These are phyloP conservation scores for Drechslerella coelobrocha DNA, from an alignment of 2,329 filamentous ascomycete genomes.

Conservation along the genomic window DNA sequence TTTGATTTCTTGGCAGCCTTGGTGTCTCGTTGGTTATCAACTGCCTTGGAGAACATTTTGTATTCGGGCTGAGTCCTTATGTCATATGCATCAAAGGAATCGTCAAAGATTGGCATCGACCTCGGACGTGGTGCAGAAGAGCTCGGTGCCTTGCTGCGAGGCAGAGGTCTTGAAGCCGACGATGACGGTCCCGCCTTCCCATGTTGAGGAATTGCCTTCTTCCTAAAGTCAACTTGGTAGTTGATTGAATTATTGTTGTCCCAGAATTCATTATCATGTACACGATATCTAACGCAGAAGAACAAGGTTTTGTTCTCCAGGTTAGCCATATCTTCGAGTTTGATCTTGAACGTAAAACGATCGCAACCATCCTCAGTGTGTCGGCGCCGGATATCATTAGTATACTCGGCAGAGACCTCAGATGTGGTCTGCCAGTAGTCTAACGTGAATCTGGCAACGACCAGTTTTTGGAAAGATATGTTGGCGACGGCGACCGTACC, in stretches of 20 bases:
- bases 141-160: conserved; percentile 68
- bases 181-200: conserved; percentile 58
- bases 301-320: conserved; percentile 91
- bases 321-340: conserved; percentile 86
- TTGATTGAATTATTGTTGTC: conserved; percentile 89
- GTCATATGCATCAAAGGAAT: conserved; percentile 64
- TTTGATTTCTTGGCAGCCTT: conserved; percentile 47
- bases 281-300: conserved; percentile 86
- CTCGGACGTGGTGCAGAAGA: conserved; percentile 64
- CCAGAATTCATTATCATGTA: conserved; percentile 87
- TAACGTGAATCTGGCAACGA: conserved; percentile 91
- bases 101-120: conserved; percentile 62
- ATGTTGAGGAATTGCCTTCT: conserved; percentile 71
- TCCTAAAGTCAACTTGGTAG: conserved; percentile 92
- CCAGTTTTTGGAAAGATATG: conserved; percentile 83
- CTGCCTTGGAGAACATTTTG: conserved; percentile 41
- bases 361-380: conserved; percentile 74
- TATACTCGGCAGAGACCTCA: conserved; percentile 88
- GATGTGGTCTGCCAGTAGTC: conserved; percentile 99
- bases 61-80: conserved; percentile 52
- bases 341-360: conserved; percentile 92
- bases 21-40: conserved; percentile 37
- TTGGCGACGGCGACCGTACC: conserved; percentile 87
- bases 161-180: conserved; percentile 65
- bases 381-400: conserved; percentile 74